Percentiles rank a stretch among this genome's conserved stretches.
Conservation (phyloP, 129 eudicot species). For the Helichrysum umbraculigerum region DNA sequence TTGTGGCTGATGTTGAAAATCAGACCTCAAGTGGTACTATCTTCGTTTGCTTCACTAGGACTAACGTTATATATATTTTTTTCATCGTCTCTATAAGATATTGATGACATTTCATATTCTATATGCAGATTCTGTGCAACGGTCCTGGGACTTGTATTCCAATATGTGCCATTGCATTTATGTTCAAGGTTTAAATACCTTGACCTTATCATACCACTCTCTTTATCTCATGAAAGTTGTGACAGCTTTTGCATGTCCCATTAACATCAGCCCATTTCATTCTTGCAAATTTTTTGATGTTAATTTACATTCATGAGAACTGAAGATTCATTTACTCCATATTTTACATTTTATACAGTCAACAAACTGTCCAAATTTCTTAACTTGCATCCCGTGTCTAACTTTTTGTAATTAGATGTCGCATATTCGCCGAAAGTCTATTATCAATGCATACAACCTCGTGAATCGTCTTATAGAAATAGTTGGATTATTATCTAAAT, state of each 20-base stretch:
- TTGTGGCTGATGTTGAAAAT: slow-evolving; percentile 75
- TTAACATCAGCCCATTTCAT: not conserved
- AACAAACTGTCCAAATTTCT: not conserved
- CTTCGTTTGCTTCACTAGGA: not conserved
- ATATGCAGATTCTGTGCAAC: slow-evolving; percentile 66
- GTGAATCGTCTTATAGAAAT: not conserved
- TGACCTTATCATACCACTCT: not conserved
- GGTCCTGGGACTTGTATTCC: slow-evolving; percentile 96
- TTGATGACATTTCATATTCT: slow-evolving; percentile 3
- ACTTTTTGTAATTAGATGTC: not conserved
- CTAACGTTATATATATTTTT: not conserved
- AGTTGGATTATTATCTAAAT: not conserved
- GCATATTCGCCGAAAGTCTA: not conserved
- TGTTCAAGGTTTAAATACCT: slow-evolving; percentile 64
- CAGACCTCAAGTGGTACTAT: slow-evolving; percentile 79
- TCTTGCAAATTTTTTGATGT: not conserved
- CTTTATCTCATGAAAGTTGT: not conserved
- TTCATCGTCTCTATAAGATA: not conserved
- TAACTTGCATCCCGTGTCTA: not conserved
- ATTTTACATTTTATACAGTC: not conserved
- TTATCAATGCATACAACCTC: not conserved
- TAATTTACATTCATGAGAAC: not conserved
- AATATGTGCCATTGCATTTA: slow-evolving; percentile 58
- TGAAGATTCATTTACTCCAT: not conserved
- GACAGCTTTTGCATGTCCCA: not conserved